phyloP scores from a whole-genome alignment of 1,139 yeast genomes.

The Yamadazyma taylorii region DNA sequence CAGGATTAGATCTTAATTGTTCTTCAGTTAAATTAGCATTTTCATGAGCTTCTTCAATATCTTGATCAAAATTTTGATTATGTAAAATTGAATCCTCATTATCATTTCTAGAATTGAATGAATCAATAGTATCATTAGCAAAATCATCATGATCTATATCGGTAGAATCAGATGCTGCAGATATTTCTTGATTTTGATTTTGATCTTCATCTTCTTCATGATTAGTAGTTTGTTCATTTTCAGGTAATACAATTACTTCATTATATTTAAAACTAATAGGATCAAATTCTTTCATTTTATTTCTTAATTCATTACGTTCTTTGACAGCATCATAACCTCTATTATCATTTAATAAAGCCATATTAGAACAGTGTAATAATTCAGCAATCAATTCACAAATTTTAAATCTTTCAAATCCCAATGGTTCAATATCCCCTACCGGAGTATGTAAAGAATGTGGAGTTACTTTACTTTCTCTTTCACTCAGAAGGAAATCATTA shows the following conservation, averaged over 20 bases:
- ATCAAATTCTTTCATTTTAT: constrained; percentile 45
- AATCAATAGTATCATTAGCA: constrained; percentile 44
- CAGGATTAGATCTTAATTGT: constrained; percentile 66
- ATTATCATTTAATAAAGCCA: constrained; percentile 88
- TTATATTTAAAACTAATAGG: constrained; percentile 50
- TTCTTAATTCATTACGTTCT: constrained; percentile 72
- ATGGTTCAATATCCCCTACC: constrained; percentile 66
- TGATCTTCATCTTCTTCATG: constrained; percentile 15
- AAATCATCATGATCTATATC: constrained; percentile 23
- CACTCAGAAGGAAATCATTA: constrained; percentile 33
- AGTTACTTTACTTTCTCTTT: constrained; percentile 23
- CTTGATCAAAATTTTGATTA: constrained; percentile 26
- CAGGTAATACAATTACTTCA: constrained; percentile 45
- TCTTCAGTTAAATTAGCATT: constrained; percentile 60
- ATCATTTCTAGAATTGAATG: constrained; percentile 38
- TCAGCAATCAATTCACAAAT: constrained; percentile 95
- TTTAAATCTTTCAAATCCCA: constrained; percentile 93
- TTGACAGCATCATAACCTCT: constrained; percentile 76
- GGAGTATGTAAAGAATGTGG: constrained; percentile 51
- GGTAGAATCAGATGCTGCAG: no score
- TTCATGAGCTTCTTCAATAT: constrained; percentile 45
- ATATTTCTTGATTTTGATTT: no score
- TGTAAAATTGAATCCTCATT: constrained; percentile 25
- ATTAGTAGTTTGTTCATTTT: constrained; percentile 16
- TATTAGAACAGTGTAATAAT: constrained; percentile 91